Evolutionary conservation across 2,329 filamentous ascomycete species (phyloP).

Genomic region (Delphinella strobiligena): DNA sequence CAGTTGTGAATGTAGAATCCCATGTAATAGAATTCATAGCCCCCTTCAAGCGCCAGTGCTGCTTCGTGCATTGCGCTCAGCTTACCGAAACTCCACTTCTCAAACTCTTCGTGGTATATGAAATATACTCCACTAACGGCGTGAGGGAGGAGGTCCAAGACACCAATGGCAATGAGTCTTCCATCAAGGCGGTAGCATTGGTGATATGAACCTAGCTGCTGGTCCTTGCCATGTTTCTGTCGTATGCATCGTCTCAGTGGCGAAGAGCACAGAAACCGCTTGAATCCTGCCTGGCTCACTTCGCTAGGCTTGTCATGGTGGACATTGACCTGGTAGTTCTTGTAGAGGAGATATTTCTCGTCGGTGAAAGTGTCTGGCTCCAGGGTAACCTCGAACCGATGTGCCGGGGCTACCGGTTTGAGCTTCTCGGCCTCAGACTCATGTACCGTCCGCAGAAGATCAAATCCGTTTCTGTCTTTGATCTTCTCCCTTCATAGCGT

Average conservation of each 20-base stretch:
- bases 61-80: conserved; percentile 64
- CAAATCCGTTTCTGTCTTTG: conserved; percentile 55
- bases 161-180: conserved; percentile 60
- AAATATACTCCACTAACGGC: conserved; percentile 77
- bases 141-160: conserved; percentile 64
- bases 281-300: conserved; percentile 52
- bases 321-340: conserved; percentile 63
- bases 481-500: conserved; percentile 38
- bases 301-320: conserved; percentile 53
- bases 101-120: conserved; percentile 64
- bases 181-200: conserved; percentile 74
- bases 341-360: conserved; percentile 62
- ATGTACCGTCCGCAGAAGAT: conserved; percentile 54
- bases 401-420: conserved; percentile 45
- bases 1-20: conserved; percentile 74
- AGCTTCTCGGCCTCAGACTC: conserved; percentile 50
- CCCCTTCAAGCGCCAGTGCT: conserved; percentile 53
- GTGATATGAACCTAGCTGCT: conserved; percentile 60
- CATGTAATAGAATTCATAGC: conserved; percentile 71
- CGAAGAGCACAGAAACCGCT: conserved; percentile 61
- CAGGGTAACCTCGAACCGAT: conserved; percentile 56
- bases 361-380: conserved; percentile 60
- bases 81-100: conserved; percentile 60
- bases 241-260: conserved; percentile 42
- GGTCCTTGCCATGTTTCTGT: conserved; percentile 38